Conservation (phyloP, 805 yeast genomes). For the Cephaloascus fragrans region DNA sequence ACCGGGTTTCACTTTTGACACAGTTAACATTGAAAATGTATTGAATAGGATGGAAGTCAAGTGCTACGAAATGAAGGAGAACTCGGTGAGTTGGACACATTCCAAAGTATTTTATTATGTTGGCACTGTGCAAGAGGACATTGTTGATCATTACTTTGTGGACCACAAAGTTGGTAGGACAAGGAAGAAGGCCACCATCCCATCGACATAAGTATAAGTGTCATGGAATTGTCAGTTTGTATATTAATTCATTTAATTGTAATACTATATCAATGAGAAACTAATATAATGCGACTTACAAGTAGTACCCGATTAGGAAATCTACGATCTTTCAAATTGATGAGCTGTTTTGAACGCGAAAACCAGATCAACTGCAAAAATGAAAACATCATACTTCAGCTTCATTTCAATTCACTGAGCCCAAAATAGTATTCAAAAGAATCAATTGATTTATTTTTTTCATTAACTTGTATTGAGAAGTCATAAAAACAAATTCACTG, state of each 20-base stretch:
- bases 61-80: background rate
- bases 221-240: no score
- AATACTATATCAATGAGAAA: no score
- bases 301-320: no score
- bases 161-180: background rate
- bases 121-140: constrained; percentile 25
- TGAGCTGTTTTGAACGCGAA: background rate
- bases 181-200: background rate
- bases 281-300: no score
- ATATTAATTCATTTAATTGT: no score
- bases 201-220: no score
- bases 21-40: constrained; percentile 28
- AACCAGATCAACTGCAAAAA: background rate
- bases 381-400: background rate
- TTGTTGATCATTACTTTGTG: background rate
- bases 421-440: no score
- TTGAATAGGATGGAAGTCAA: background rate
- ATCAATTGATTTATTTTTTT: no score
- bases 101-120: constrained; percentile 35
- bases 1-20: constrained; percentile 57
- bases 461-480: no score
- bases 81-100: constrained; percentile 37
- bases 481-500: no score
- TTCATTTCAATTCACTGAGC: no score
- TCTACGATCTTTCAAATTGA: no score